Evolutionary conservation across 805 yeast species (phyloP), one percentile per base, ranked within the genome.

Genomic region (Candida odintsovae): DNA sequence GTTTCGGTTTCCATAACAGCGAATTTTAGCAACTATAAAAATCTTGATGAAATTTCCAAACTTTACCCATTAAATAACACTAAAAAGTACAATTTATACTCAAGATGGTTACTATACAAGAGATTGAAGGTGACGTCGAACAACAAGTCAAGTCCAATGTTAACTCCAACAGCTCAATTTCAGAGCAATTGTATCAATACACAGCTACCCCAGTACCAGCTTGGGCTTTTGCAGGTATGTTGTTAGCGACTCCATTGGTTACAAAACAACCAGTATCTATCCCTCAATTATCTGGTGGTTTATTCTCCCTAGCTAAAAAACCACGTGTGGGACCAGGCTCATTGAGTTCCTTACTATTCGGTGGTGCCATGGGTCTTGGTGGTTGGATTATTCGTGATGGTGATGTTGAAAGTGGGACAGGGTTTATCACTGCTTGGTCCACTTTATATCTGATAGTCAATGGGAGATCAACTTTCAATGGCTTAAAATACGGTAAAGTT

Each of bases 381-480:
- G 81, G 86, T 3, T 84, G 78, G 70, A 83, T 90, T 70, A 76
- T 84, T 37, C 72, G 72, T 52, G 97, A 90, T 59, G 83, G 86
- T 15, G 96, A 89, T 57, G 65, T 79, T 19, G 74, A 76, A 40
- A 82, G 86, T 64, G 97, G 95, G 3, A 74, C 92, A 1, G 96
- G 96, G 0, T 84, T 90, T 58, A 69, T 76, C 7, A 71, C 78
- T 56, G 95, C 94, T 2, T 90, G 97, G 96, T 78, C 87, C 8
- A 63, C 85, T 8, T 64, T 90, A 48, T 90, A 87, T 57, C 59
- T 83, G 48, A 61, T 90, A 12, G 87, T 83, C 15, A 86, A 87
- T 58, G 88, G 89, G 1, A 73, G 72, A 36, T 74, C 79, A 7
- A 70, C 86, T 12, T 41, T 83, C 23, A 70, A 67, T 39, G 73